Percentiles rank a stretch among this genome's conserved stretches.
These are phyloP conservation scores for Coemansia sp. DNA, from an alignment of 192 early-diverging fungal species.

Conservation along the genomic window DNA sequence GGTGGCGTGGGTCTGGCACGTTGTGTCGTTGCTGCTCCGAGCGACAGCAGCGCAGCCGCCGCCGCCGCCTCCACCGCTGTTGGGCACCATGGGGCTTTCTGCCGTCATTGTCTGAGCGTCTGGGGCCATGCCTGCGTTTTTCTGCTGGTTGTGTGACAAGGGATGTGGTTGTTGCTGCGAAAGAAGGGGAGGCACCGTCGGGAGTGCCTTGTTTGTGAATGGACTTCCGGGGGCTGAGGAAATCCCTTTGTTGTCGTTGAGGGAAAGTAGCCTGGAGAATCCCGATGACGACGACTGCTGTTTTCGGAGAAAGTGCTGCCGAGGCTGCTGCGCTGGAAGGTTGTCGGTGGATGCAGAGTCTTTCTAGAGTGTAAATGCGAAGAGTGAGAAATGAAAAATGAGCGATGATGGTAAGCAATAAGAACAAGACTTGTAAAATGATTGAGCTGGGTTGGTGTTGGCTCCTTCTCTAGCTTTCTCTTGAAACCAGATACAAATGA, in stretches of 20 bases:
- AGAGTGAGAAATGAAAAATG: background rate
- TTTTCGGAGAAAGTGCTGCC: slow-evolving; percentile 41
- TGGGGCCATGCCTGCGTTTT: slow-evolving; percentile 3
- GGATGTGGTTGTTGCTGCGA: slow-evolving; percentile 8
- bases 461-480: too few relatives aligned
- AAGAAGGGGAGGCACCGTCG: slow-evolving; percentile 22
- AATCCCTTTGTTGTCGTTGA: slow-evolving; percentile 32
- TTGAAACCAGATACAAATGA: too few relatives aligned
- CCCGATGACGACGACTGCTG: slow-evolving; percentile 54
- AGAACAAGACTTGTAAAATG: background rate
- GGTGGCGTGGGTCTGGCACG: background rate
- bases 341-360: slow-evolving; percentile 17
- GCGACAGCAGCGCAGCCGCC: too few relatives aligned
- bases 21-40: background rate
- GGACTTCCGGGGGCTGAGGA: slow-evolving; percentile 8
- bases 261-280: slow-evolving; percentile 35
- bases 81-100: background rate
- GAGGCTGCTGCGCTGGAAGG: slow-evolving; percentile 6
- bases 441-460: too few relatives aligned
- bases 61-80: too few relatives aligned
- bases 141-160: slow-evolving; percentile 4
- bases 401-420: background rate
- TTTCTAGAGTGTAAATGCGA: too few relatives aligned
- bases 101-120: slow-evolving; percentile 7
- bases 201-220: slow-evolving; percentile 43